phyloP scores from a whole-genome alignment of 1,139 yeast species.

The Kazachstania sp. region DNA sequence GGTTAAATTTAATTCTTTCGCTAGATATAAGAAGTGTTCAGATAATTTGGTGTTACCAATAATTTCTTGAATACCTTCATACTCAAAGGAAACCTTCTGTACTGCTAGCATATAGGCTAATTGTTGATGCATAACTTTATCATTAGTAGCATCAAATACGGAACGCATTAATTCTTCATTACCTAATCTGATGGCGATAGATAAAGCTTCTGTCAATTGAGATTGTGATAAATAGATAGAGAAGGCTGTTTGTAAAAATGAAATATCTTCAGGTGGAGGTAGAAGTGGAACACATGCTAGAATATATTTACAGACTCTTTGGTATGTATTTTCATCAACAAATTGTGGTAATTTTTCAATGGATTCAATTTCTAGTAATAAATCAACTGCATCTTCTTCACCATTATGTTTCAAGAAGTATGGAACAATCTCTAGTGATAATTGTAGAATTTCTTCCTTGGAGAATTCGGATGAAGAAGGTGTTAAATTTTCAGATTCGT shows the following conservation, averaged over 20 bases:
- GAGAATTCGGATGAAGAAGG: slow-evolving; percentile 22
- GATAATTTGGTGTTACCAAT: slow-evolving; percentile 72
- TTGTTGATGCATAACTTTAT: slow-evolving; percentile 72
- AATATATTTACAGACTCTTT: slow-evolving; percentile 88
- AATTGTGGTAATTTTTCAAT: slow-evolving; percentile 74
- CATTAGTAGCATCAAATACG: slow-evolving; percentile 69
- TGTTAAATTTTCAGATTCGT: slow-evolving; percentile 12
- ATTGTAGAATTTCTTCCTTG: slow-evolving; percentile 43
- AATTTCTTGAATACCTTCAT: slow-evolving; percentile 76
- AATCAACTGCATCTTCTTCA: slow-evolving; percentile 96
- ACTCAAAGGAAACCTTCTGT: slow-evolving; percentile 75
- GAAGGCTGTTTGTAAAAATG: slow-evolving; percentile 86
- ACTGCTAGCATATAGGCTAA: slow-evolving; percentile 83
- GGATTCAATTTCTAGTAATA: slow-evolving; percentile 78
- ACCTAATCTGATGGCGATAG: slow-evolving; percentile 82
- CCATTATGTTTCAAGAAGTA: slow-evolving; percentile 91
- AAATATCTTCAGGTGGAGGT: slow-evolving; percentile 89
- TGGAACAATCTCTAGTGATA: slow-evolving; percentile 76
- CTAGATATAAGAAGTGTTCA: slow-evolving; percentile 71
- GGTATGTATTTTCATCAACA: slow-evolving; percentile 78
- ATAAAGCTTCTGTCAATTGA: slow-evolving; percentile 81
- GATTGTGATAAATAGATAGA: slow-evolving; percentile 72
- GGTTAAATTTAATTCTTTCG: slow-evolving; percentile 76
- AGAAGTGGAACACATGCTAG: slow-evolving; percentile 91
- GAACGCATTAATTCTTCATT: slow-evolving; percentile 68